phyloP scores from a whole-genome alignment of 2,329 filamentous ascomycete genomes.

The Curvularia spicifera region DNA sequence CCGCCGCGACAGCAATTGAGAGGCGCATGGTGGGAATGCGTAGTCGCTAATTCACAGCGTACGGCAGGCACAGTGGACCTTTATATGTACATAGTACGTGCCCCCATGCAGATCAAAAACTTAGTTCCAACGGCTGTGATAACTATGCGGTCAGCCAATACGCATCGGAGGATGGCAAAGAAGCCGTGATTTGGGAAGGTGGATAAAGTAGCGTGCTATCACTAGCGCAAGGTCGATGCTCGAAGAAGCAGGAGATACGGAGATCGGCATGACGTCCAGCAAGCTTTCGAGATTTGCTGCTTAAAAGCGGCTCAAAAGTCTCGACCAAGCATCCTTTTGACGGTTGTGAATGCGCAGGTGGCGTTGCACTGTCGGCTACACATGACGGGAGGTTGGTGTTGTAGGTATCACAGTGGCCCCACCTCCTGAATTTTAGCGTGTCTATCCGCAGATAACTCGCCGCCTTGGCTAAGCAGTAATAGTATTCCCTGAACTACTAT shows the following conservation, averaged over 20 bases:
- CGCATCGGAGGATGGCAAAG: constrained; percentile 18
- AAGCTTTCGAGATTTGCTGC: constrained; percentile 18
- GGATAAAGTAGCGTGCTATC: constrained; percentile 24
- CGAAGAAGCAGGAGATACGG: constrained; percentile 35
- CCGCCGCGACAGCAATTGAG: constrained; percentile 27
- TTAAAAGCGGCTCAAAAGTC: neutral
- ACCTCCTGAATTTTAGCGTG: neutral
- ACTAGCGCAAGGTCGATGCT: constrained; percentile 21
- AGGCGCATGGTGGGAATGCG: constrained; percentile 33
- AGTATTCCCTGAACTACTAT: neutral
- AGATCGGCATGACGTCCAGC: constrained; percentile 25
- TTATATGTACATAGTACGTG: constrained; percentile 9
- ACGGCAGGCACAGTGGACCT: neutral
- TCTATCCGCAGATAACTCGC: neutral
- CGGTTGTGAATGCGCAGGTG: neutral
- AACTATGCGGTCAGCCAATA: constrained; percentile 4
- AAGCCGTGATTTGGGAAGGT: constrained; percentile 38
- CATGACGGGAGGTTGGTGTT: constrained; percentile 8
- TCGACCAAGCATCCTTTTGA: constrained; percentile 1
- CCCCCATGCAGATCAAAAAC: neutral
- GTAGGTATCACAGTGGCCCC: neutral
- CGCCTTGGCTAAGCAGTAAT: neutral
- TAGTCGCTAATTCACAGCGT: constrained; percentile 3
- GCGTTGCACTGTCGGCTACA: neutral
- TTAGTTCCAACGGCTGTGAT: constrained; percentile 5